phyloP scores from a whole-genome alignment of 2,329 filamentous ascomycete species.

The Nemania sp. region DNA sequence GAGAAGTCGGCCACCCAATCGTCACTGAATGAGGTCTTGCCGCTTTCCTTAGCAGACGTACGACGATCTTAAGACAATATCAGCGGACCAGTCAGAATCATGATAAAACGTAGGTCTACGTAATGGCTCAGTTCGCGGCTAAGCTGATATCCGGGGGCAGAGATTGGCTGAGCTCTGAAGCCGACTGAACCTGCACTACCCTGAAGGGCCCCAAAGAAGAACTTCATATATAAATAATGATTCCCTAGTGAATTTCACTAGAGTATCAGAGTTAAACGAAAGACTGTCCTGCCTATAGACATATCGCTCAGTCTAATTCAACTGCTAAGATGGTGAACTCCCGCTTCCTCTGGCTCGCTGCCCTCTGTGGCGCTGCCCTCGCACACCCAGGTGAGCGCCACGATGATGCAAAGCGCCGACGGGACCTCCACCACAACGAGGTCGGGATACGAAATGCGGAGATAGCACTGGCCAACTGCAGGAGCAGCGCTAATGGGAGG shows the following conservation, averaged over 20 bases:
- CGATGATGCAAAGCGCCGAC: conserved; percentile 31
- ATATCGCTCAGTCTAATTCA: neutral
- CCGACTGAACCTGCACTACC: conserved; percentile 12
- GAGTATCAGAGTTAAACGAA: neutral
- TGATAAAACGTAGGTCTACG: conserved; percentile 6
- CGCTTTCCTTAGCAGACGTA: neutral
- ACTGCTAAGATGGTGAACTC: conserved; percentile 21
- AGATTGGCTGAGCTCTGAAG: conserved; percentile 12
- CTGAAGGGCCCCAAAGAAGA: neutral
- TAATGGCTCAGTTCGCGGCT: conserved; percentile 20
- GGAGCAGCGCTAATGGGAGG: conserved; percentile 38
- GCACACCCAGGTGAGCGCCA: conserved; percentile 47
- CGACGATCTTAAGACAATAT: neutral
- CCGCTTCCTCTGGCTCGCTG: conserved; percentile 14
- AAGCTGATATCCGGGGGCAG: conserved; percentile 21
- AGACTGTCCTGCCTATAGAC: neutral
- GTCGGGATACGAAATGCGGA: conserved; percentile 42
- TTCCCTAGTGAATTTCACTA: no score
- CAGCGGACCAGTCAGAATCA: conserved; percentile 12
- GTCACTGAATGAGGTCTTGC: conserved; percentile 13
- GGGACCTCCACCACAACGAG: conserved; percentile 40
- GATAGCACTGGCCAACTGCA: conserved; percentile 43
- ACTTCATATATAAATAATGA: conserved; percentile 10
- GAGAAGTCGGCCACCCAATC: neutral
- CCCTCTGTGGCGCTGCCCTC: conserved; percentile 26